phyloP scores from a whole-genome alignment of 2,329 filamentous ascomycete genomes.

The Pleomassaria siparia region DNA sequence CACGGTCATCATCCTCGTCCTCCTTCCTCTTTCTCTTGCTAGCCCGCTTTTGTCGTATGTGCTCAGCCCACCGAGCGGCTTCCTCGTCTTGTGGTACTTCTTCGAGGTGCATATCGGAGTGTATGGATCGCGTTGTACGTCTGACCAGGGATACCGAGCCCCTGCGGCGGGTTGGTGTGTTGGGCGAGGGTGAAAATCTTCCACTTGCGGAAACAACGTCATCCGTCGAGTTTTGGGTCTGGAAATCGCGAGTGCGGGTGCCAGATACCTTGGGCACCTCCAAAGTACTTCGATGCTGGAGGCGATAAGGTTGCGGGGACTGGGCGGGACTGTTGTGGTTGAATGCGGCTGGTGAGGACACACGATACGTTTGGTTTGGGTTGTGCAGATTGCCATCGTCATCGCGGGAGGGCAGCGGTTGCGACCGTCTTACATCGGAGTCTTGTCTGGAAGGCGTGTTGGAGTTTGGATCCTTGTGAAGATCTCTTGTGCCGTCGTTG shows the following conservation, averaged over 20 bases:
- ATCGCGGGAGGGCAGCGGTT: constrained; percentile 16
- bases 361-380: constrained; percentile 47
- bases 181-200: constrained; percentile 82
- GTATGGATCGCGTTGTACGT: constrained; percentile 79
- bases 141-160: constrained; percentile 82
- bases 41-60: constrained; percentile 86
- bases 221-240: constrained; percentile 43
- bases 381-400: constrained; percentile 41
- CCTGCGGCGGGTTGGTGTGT: constrained; percentile 64
- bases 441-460: constrained; percentile 21
- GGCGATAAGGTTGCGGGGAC: constrained; percentile 54
- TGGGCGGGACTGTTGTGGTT: constrained; percentile 55
- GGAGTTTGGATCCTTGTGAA: constrained; percentile 34
- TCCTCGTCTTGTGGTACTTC: constrained; percentile 87
- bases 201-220: constrained; percentile 72
- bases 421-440: constrained; percentile 14
- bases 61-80: constrained; percentile 87
- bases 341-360: constrained; percentile 65
- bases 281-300: constrained; percentile 83
- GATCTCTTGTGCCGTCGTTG: constrained; percentile 30
- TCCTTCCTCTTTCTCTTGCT: constrained; percentile 83
- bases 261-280: constrained; percentile 76
- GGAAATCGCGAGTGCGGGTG: constrained; percentile 67
- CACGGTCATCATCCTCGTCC: constrained; percentile 85
- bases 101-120: constrained; percentile 81